A percentile compares a stretch with the other conserved stretches of the same genome.
These are phyloP conservation scores for Dichomitus squalens DNA, from an alignment of 1,284 basidiomycete species.

Conservation along the genomic window DNA sequence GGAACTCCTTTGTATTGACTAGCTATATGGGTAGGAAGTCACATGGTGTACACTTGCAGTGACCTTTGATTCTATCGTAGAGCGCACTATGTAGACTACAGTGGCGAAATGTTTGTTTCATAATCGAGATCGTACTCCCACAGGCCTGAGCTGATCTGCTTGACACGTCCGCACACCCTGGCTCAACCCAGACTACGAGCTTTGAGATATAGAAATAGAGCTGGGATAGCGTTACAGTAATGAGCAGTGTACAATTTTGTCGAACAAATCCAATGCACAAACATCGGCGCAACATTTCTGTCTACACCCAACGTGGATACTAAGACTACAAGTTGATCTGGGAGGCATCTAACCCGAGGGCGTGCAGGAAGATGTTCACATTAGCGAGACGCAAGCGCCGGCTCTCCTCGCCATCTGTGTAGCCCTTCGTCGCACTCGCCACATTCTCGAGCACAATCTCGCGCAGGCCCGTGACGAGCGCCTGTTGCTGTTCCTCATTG, in stretches of 20 bases:
- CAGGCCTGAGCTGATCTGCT: background rate
- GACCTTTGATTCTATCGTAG: background rate
- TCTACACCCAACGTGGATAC: background rate
- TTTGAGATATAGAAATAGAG: background rate
- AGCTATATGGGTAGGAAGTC: background rate
- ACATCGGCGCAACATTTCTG: background rate
- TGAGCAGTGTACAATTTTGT: slow-evolving; percentile 10
- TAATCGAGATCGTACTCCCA: background rate
- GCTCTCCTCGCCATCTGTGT: slow-evolving; percentile 63
- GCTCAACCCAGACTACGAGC: too few relatives aligned
- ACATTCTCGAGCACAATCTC: slow-evolving; percentile 94
- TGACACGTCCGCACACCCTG: background rate
- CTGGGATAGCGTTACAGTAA: background rate
- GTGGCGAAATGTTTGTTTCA: background rate
- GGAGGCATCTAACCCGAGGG: slow-evolving; percentile 82
- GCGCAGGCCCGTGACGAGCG: slow-evolving; percentile 83
- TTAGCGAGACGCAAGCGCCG: slow-evolving; percentile 72
- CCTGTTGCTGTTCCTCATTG: slow-evolving; percentile 81
- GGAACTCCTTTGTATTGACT: slow-evolving; percentile 37
- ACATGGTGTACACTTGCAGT: background rate
- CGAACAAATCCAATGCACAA: background rate
- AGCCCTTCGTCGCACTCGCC: slow-evolving; percentile 74
- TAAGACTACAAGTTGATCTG: slow-evolving; percentile 56
- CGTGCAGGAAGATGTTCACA: slow-evolving; percentile 86
- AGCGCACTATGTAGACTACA: slow-evolving; percentile 14